Conservation (phyloP, 139 green algal species). For the Astrephomene gubernaculifera region DNA sequence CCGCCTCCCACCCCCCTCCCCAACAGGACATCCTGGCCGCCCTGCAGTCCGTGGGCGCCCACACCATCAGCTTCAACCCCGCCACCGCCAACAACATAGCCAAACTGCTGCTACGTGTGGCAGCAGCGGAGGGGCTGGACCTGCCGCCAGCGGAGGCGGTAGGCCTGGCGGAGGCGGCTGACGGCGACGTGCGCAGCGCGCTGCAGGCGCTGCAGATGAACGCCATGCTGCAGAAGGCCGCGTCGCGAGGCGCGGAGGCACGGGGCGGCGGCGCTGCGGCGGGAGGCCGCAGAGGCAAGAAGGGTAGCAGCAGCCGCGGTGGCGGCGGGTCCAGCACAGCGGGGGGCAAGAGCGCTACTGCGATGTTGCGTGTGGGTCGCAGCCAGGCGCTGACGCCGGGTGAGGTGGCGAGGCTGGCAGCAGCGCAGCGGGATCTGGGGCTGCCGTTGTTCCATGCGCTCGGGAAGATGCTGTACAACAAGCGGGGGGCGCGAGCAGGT, state of each 20-base stretch:
- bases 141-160: constrained; percentile 44
- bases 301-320: neutral
- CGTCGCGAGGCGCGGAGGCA: neutral
- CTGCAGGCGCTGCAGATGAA: constrained; percentile 60
- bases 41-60: constrained; percentile 58
- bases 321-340: neutral
- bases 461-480: constrained; percentile 90
- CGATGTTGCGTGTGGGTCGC: neutral
- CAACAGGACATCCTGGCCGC: constrained; percentile 73
- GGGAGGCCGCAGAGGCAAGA: neutral
- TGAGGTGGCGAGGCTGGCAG: constrained; percentile 20
- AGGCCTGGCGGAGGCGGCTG: constrained; percentile 50
- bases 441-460: constrained; percentile 83
- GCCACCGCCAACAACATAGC: constrained; percentile 64
- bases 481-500: constrained; percentile 46
- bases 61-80: constrained; percentile 78
- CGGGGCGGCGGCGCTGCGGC: neutral
- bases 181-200: constrained; percentile 62
- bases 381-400: constrained; percentile 11
- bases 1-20: neutral
- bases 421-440: constrained; percentile 60
- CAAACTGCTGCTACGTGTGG: constrained; percentile 45
- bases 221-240: constrained; percentile 5
- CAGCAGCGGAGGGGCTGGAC: constrained; percentile 32
- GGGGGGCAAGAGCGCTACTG: neutral